Percentiles rank a stretch among this genome's conserved stretches.
Conservation (phyloP, 2,329 filamentous ascomycete genomes). For the Diplodia scrobiculata region DNA sequence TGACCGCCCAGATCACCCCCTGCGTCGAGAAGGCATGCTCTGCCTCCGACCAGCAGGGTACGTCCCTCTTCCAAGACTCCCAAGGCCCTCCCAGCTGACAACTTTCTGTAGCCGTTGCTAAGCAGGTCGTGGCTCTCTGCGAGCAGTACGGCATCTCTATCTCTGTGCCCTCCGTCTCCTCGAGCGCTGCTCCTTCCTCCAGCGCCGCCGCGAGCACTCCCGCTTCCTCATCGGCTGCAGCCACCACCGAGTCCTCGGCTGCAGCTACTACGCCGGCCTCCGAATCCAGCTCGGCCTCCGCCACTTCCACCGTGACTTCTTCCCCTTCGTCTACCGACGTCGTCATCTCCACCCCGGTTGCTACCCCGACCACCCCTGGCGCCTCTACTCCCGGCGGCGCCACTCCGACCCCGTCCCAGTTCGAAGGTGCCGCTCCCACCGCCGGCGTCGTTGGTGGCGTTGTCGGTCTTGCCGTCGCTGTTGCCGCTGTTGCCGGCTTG, state of each 20-base stretch:
- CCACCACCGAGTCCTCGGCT: slow-evolving; percentile 24
- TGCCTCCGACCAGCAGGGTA: slow-evolving; percentile 45
- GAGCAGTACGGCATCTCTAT: slow-evolving; percentile 39
- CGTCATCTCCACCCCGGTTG: slow-evolving; percentile 29
- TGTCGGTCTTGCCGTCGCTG: slow-evolving; percentile 19
- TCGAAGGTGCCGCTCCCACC: slow-evolving; percentile 41
- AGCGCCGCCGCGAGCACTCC: slow-evolving; percentile 29
- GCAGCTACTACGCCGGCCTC: slow-evolving; percentile 29
- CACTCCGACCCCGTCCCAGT: slow-evolving; percentile 35
- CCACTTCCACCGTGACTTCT: slow-evolving; percentile 11
- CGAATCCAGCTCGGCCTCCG: background rate
- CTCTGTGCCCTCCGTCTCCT: slow-evolving; percentile 34
- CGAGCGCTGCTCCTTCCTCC: slow-evolving; percentile 31
- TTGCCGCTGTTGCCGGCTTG: slow-evolving; percentile 12
- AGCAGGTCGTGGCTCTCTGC: slow-evolving; percentile 41
- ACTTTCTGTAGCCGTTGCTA: slow-evolving; percentile 33
- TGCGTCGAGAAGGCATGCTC: slow-evolving; percentile 52
- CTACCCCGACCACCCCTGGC: slow-evolving; percentile 26
- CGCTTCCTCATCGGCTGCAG: background rate
- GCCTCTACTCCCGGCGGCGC: slow-evolving; percentile 23
- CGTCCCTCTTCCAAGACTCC: slow-evolving; percentile 23
- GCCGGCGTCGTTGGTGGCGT: slow-evolving; percentile 10
- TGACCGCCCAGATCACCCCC: slow-evolving; percentile 49
- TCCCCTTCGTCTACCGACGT: slow-evolving; percentile 17
- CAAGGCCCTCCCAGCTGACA: slow-evolving; percentile 8